Conservation (phyloP, 805 yeast genomes). For the Sugiyamaella smithiae region DNA sequence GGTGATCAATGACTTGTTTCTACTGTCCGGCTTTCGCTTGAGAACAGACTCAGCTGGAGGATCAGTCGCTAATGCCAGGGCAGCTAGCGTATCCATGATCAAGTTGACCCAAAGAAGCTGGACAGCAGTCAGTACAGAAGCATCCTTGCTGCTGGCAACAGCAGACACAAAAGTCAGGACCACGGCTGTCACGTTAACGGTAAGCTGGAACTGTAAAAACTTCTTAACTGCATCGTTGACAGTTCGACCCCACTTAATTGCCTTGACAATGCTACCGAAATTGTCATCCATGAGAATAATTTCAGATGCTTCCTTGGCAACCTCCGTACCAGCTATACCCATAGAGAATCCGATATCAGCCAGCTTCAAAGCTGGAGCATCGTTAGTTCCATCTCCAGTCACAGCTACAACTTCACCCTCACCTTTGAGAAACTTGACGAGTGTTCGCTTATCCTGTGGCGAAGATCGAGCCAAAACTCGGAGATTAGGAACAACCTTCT, state of each 20-base stretch:
- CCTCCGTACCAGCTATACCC: conserved; percentile 99
- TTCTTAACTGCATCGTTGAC: conserved; percentile 92
- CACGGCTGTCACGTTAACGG: conserved; percentile 97
- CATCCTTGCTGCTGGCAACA: conserved; percentile 72
- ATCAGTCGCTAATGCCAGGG: conserved; percentile 95
- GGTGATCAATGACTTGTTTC: conserved; percentile 74
- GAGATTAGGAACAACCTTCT: conserved; percentile 62
- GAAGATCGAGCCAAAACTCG: conserved; percentile 90
- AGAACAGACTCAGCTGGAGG: conserved; percentile 84
- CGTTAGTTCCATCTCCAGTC: conserved; percentile 99
- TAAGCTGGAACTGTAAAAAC: conserved; percentile 92
- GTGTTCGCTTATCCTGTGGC: conserved; percentile 89
- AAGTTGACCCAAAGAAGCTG: conserved; percentile 96
- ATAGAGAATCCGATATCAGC: conserved; percentile 98
- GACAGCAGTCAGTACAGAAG: conserved; percentile 92
- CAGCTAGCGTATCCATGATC: conserved; percentile 98
- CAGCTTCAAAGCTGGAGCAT: conserved; percentile 93
- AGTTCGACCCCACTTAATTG: conserved; percentile 98
- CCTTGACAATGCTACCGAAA: conserved; percentile 90
- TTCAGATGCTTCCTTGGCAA: conserved; percentile 96
- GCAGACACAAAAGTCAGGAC: conserved; percentile 90
- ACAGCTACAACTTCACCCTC: conserved; percentile 96
- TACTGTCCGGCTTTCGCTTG: conserved; percentile 79
- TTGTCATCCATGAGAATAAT: conserved; percentile 92
- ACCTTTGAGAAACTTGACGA: conserved; percentile 75